These are phyloP conservation scores for Botryosphaeria dothidea DNA, from an alignment of 2,329 filamentous ascomycete genomes.

Conservation along the genomic window DNA sequence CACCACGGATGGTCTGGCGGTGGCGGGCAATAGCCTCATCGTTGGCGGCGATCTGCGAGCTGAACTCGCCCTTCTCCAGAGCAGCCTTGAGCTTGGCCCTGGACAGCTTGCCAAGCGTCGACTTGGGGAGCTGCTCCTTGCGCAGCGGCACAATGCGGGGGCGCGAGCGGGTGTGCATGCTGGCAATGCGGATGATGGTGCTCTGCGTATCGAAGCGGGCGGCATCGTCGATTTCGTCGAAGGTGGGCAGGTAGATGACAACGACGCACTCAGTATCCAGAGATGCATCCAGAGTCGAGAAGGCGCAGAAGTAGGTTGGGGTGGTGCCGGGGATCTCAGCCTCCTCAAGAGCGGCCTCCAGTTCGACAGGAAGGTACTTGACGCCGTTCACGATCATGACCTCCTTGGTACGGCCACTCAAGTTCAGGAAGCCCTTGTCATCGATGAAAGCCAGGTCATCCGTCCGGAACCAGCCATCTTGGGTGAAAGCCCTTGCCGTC, in stretches of 20 bases:
- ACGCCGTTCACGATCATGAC: constrained; percentile 30
- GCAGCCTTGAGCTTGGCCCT: constrained; percentile 35
- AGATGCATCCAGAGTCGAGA: constrained; percentile 1
- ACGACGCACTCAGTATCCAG: constrained; percentile 42
- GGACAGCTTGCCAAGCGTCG: constrained; percentile 46
- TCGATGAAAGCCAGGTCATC: constrained; percentile 30
- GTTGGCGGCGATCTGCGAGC: constrained; percentile 20
- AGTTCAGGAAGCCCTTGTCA: constrained; percentile 23
- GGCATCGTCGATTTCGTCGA: constrained; percentile 25
- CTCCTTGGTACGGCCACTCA: constrained; percentile 29
- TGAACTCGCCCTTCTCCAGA: constrained; percentile 33
- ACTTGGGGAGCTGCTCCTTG: constrained; percentile 30
- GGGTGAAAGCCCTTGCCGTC: constrained; percentile 26
- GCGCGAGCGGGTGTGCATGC: constrained; percentile 20
- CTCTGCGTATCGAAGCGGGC: constrained; percentile 26
- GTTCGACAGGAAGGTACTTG: constrained; percentile 24
- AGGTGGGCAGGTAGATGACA: constrained; percentile 42
- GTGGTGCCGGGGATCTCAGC: constrained; percentile 21
- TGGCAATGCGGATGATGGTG: constrained; percentile 25
- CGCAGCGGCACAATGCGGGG: constrained; percentile 20
- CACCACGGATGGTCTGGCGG: not conserved
- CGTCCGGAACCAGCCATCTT: constrained; percentile 30
- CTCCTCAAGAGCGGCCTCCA: constrained; percentile 25
- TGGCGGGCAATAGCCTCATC: not conserved
- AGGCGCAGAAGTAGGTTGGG: not conserved